These are phyloP conservation scores for Cystobasidium onofrii DNA, from an alignment of 768 basidiomycete genomes.

Conservation along the genomic window DNA sequence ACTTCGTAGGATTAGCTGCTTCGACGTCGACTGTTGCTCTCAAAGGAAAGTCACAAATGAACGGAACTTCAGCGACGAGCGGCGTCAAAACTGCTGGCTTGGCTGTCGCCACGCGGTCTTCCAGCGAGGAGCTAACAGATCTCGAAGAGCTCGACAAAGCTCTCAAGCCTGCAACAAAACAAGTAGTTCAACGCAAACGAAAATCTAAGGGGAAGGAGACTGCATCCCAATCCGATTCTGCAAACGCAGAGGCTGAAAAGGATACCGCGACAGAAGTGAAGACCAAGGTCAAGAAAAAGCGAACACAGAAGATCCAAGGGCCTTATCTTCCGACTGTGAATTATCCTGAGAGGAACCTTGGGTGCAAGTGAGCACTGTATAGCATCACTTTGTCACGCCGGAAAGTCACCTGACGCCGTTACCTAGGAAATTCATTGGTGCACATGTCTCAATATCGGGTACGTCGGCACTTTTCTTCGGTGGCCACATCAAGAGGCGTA, in stretches of 20 bases:
- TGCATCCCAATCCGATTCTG: background rate
- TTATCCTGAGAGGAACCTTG: background rate
- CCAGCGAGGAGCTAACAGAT: slow-evolving; percentile 15
- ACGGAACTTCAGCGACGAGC: background rate
- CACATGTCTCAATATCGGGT: slow-evolving; percentile 65
- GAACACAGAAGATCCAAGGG: slow-evolving; percentile 9
- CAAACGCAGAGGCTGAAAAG: background rate
- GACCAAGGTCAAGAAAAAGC: background rate
- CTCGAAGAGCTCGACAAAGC: slow-evolving; percentile 8
- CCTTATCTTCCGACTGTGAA: background rate
- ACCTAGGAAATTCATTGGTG: slow-evolving; percentile 51
- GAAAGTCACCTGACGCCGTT: background rate
- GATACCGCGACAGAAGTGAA: background rate
- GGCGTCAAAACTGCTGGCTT: background rate
- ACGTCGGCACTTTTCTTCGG: background rate
- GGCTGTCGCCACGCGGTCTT: background rate
- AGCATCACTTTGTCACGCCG: too few species aligned
- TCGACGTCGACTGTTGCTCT: background rate
- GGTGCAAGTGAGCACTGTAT: background rate
- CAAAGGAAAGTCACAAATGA: background rate
- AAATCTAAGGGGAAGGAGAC: background rate
- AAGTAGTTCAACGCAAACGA: background rate
- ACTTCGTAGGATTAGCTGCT: background rate
- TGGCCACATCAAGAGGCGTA: background rate
- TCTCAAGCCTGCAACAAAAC: background rate